phyloP scores from a whole-genome alignment of 2,329 filamentous ascomycete genomes.

The Sodiomyces alkalinus region DNA sequence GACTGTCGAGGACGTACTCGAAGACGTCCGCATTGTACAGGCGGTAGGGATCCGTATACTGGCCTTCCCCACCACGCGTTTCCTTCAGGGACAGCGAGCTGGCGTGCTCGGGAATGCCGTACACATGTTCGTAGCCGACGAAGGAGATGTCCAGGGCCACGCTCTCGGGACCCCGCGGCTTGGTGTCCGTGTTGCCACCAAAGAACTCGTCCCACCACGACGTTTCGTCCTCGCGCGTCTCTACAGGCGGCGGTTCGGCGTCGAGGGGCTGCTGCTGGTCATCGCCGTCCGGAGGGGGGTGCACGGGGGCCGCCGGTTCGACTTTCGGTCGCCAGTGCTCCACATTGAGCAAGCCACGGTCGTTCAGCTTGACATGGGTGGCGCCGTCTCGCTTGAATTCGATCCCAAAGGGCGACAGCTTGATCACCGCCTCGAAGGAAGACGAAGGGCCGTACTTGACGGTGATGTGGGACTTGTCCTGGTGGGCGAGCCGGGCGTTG shows the following conservation, averaged over 20 bases:
- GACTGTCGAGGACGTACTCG: constrained; percentile 91
- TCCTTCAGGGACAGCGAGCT: constrained; percentile 78
- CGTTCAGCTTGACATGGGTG: constrained; percentile 77
- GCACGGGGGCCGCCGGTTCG: constrained; percentile 40
- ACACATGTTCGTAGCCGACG: constrained; percentile 81
- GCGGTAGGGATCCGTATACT: constrained; percentile 79
- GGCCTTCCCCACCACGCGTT: constrained; percentile 75
- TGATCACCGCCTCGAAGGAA: constrained; percentile 70
- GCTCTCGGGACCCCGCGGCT: constrained; percentile 89
- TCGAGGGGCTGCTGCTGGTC: constrained; percentile 14
- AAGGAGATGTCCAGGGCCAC: constrained; percentile 85
- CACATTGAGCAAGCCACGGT: constrained; percentile 77
- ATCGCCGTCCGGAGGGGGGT: constrained; percentile 35
- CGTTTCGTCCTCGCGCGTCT: constrained; percentile 54
- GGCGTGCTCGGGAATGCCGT: constrained; percentile 85
- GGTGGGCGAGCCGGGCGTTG: constrained; percentile 50
- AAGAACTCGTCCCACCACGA: constrained; percentile 98
- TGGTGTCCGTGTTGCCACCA: constrained; percentile 86
- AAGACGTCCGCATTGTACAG: constrained; percentile 96
- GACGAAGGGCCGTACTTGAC: constrained; percentile 65
- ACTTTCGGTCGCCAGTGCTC: constrained; percentile 91
- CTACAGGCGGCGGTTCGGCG: constrained; percentile 23
- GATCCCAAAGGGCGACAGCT: constrained; percentile 66
- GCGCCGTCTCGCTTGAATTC: constrained; percentile 75
- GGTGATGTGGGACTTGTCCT: constrained; percentile 53